A percentile compares a stretch with the other conserved stretches of the same genome.
Evolutionary conservation across 2,329 filamentous ascomycete genomes (phyloP).

Genomic region (Cladosporium oxysporum): DNA sequence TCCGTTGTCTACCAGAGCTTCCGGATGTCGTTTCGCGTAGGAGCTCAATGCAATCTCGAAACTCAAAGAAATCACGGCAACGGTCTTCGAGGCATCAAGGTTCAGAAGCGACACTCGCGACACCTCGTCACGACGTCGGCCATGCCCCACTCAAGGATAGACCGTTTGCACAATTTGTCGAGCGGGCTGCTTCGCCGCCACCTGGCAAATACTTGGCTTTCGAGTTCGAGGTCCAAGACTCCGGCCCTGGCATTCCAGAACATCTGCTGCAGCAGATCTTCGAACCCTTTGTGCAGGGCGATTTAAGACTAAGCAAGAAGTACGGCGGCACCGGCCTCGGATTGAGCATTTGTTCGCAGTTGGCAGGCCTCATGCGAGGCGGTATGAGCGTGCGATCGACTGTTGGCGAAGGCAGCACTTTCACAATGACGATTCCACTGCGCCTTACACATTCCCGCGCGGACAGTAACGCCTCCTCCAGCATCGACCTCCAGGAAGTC

Average conservation of each 20-base stretch:
- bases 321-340: constrained; percentile 87
- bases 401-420: constrained; percentile 73
- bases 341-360: constrained; percentile 83
- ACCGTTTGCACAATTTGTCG: constrained; percentile 39
- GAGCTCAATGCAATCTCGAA: constrained; percentile 39
- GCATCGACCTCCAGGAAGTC: constrained; percentile 29
- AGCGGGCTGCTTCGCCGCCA: constrained; percentile 45
- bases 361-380: constrained; percentile 81
- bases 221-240: constrained; percentile 87
- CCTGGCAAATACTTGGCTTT: constrained; percentile 72
- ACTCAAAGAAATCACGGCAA: constrained; percentile 25
- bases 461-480: constrained; percentile 50
- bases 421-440: constrained; percentile 80
- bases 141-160: constrained; percentile 11
- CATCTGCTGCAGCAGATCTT: constrained; percentile 81
- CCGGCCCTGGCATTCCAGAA: constrained; percentile 79
- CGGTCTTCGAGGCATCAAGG: constrained; percentile 21
- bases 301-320: constrained; percentile 83
- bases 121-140: background rate
- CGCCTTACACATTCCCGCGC: constrained; percentile 71
- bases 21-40: constrained; percentile 48
- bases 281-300: constrained; percentile 93
- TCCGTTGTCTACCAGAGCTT: constrained; percentile 69
- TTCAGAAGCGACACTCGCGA: constrained; percentile 3
- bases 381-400: constrained; percentile 71